phyloP scores from a whole-genome alignment of 805 yeast species.

The Candida manassasensis region DNA sequence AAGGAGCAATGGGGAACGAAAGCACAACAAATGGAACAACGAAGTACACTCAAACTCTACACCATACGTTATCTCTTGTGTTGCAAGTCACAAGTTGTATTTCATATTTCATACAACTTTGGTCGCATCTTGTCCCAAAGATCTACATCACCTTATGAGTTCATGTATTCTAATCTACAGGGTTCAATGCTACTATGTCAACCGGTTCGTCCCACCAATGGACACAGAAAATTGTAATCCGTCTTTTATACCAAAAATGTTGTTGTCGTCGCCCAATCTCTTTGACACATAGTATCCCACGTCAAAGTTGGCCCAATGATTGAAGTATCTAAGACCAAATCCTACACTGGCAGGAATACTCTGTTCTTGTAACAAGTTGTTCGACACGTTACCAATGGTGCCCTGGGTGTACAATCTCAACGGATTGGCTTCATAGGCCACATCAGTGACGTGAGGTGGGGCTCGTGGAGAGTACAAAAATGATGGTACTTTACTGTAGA shows the following conservation, averaged over 20 bases:
- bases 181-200: background rate
- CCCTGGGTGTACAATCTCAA: constrained; percentile 55
- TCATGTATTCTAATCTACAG: background rate
- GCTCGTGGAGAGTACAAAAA: constrained; percentile 21
- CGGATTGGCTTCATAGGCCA: constrained; percentile 24
- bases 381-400: constrained; percentile 57
- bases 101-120: no score
- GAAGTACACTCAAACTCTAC: no score
- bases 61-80: no score
- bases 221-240: constrained; percentile 37
- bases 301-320: constrained; percentile 38
- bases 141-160: no score
- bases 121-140: no score
- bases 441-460: background rate
- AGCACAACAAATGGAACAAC: no score
- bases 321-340: constrained; percentile 34
- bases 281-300: constrained; percentile 33
- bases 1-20: no score
- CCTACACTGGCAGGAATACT: constrained; percentile 26
- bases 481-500: constrained; percentile 57
- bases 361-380: constrained; percentile 20
- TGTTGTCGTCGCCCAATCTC: constrained; percentile 16
- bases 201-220: constrained; percentile 33
- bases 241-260: constrained; percentile 27
- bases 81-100: no score